These are phyloP conservation scores for Rosa rugosa DNA, from an alignment of 306 rosid species.

Conservation along the genomic window DNA sequence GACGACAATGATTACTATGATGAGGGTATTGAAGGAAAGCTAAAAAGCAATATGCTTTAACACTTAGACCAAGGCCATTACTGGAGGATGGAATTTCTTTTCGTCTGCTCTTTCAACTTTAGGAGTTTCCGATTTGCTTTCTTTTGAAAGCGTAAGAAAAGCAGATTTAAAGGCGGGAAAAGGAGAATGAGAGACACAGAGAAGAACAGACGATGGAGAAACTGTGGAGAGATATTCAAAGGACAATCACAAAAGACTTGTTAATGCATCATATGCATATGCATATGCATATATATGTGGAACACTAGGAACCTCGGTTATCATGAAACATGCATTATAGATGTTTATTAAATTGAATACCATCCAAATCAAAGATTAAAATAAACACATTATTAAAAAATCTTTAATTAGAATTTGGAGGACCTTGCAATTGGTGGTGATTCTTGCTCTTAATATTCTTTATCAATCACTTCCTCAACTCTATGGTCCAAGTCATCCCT, in stretches of 20 bases:
- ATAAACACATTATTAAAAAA: background rate
- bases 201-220: constrained; percentile 15
- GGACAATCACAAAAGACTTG: constrained; percentile 38
- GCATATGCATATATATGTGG: background rate
- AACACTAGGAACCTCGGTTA: constrained; percentile 13
- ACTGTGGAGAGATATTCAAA: constrained; percentile 27
- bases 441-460: background rate
- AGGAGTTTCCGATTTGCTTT: constrained; percentile 27
- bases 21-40: constrained; percentile 40
- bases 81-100: constrained; percentile 43
- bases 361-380: background rate
- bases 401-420: background rate
- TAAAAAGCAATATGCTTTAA: constrained; percentile 59
- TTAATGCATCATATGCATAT: background rate
- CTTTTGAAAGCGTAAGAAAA: constrained; percentile 31
- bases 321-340: constrained; percentile 3
- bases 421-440: constrained; percentile 8
- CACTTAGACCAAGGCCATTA: constrained; percentile 61
- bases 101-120: constrained; percentile 17
- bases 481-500: constrained; percentile 8
- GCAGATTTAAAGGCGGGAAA: constrained; percentile 28
- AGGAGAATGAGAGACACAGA: constrained; percentile 3
- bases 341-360: background rate
- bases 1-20: constrained; percentile 31
- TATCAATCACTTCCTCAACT: constrained; percentile 14